These are phyloP conservation scores for Podospora appendiculata DNA, from an alignment of 495 filamentous ascomycete species.

Conservation along the genomic window DNA sequence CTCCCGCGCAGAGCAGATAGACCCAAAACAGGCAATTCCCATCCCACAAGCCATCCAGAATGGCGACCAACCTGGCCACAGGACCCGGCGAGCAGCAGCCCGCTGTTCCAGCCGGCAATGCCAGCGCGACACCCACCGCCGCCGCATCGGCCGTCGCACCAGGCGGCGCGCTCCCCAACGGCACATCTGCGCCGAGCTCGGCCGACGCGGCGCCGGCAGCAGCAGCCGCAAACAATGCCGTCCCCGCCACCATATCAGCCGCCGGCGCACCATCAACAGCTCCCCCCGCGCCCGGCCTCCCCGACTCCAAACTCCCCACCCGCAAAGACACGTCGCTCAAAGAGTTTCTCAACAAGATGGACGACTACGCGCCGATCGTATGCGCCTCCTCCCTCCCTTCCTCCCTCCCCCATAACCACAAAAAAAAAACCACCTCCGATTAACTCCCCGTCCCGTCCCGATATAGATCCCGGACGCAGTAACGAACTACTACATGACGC, in stretches of 20 bases:
- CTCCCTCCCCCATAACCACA: neutral
- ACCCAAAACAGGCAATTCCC: neutral
- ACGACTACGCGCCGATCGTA: constrained; percentile 97
- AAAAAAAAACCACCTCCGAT: neutral
- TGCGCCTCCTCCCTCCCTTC: constrained; percentile 19
- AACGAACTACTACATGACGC: constrained; percentile 94
- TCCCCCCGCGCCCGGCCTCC: constrained; percentile 1
- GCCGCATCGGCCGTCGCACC: too few relatives aligned
- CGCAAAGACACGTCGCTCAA: constrained; percentile 87
- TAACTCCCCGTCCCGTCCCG: constrained; percentile 5
- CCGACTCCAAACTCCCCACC: constrained; percentile 46
- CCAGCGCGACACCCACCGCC: neutral
- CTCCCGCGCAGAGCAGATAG: neutral
- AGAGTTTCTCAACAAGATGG: constrained; percentile 92
- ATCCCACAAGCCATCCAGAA: neutral
- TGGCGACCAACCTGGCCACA: neutral
- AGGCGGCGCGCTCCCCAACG: constrained; percentile 4
- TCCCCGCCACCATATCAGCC: neutral
- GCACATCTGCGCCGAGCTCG: neutral
- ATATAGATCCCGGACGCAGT: constrained; percentile 99
- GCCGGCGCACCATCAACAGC: neutral
- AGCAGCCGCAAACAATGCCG: neutral
- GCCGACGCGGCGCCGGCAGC: neutral
- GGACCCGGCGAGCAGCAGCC: neutral
- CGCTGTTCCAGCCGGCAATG: neutral